These are phyloP conservation scores for Echites panduratus DNA, from an alignment of 257 asterid genomes.

Conservation along the genomic window DNA sequence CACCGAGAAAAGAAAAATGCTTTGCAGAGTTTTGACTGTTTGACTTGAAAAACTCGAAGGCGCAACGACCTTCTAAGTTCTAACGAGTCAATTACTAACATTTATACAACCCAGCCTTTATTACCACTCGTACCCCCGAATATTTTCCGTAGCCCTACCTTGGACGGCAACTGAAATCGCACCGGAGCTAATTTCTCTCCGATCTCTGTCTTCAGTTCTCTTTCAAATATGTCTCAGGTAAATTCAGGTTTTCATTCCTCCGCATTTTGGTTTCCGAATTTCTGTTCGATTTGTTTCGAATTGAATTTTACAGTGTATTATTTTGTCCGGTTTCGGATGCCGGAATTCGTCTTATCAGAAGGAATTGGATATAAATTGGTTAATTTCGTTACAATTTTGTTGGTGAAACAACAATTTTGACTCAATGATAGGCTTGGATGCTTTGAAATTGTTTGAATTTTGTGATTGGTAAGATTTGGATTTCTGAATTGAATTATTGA, in stretches of 20 bases:
- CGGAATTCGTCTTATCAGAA: background rate
- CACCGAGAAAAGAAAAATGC: background rate
- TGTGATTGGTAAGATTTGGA: background rate
- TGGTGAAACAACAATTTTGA: background rate
- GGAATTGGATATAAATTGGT: background rate
- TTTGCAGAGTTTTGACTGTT: background rate
- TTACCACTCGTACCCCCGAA: background rate
- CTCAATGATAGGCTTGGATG: background rate
- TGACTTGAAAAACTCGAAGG: background rate
- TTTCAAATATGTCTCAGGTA: slow-evolving; percentile 8
- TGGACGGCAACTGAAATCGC: background rate
- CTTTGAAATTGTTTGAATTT: background rate
- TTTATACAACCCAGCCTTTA: background rate
- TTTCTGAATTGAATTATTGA: background rate
- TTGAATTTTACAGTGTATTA: background rate
- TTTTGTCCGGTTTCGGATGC: background rate
- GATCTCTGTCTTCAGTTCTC: background rate
- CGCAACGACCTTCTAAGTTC: background rate
- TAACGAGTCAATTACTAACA: too few relatives aligned
- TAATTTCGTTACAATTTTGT: background rate
- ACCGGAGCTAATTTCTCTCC: background rate
- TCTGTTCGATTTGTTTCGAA: background rate
- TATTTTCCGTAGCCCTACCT: background rate
- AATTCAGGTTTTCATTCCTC: background rate
- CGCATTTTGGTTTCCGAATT: background rate